Percentiles rank a stretch among this genome's conserved stretches.
Evolutionary conservation across 352 stramenopile genomes (phyloP).

Genomic region (Pseudoperonospora humuli): DNA sequence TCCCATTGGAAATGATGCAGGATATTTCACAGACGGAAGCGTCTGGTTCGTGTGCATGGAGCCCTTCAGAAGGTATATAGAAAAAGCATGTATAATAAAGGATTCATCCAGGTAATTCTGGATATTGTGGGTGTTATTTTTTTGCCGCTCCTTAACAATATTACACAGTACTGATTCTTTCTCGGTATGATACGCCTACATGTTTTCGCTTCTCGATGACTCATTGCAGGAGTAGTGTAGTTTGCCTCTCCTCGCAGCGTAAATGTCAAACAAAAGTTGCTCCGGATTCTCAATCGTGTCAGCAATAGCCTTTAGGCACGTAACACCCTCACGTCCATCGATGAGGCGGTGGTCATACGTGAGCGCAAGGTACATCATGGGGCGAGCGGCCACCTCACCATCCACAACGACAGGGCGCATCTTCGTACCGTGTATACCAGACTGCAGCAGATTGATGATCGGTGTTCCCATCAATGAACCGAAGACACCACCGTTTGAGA

Average conservation of each 20-base stretch:
- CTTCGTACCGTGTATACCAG: slow-evolving; percentile 98
- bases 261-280: slow-evolving; percentile 94
- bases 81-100: too few relatives aligned
- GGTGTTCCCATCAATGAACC: slow-evolving; percentile 97
- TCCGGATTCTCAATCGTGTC: slow-evolving; percentile 97
- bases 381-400: slow-evolving; percentile 93
- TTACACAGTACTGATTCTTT: too few relatives aligned
- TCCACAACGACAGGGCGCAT: slow-evolving; percentile 92
- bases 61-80: too few relatives aligned
- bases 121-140: too few relatives aligned
- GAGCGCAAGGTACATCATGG: slow-evolving; percentile 99
- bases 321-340: slow-evolving; percentile 97
- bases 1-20: too few relatives aligned
- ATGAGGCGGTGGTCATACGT: slow-evolving; percentile 99
- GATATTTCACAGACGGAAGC: too few relatives aligned
- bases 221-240: not conserved
- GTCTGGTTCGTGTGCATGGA: too few relatives aligned
- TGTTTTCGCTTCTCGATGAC: too few relatives aligned
- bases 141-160: too few relatives aligned
- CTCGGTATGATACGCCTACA: too few relatives aligned
- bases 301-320: slow-evolving; percentile 96
- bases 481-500: slow-evolving; percentile 92
- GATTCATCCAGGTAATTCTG: too few relatives aligned
- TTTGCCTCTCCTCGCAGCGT: slow-evolving; percentile 16
- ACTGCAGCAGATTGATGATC: slow-evolving; percentile 99